These are phyloP conservation scores for Candida hungchunana DNA, from an alignment of 805 yeast genomes.

Conservation along the genomic window DNA sequence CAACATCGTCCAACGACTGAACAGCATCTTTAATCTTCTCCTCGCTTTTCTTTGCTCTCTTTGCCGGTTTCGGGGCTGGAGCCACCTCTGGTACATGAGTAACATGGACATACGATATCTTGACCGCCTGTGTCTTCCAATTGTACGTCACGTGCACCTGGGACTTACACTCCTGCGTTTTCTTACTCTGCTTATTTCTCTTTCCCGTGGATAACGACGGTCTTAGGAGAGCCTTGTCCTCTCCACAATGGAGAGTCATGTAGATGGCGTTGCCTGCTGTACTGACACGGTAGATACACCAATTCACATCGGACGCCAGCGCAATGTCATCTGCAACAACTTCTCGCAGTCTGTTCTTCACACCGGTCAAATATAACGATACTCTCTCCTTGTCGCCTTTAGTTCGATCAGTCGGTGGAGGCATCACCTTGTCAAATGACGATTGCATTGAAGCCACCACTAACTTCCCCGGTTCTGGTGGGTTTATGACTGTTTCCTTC, in stretches of 20 bases:
- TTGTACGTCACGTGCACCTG: slow-evolving; percentile 8
- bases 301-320: too few relatives aligned
- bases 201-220: slow-evolving; percentile 8
- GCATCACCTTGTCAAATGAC: too few relatives aligned
- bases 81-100: slow-evolving; percentile 1
- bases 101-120: slow-evolving; percentile 4
- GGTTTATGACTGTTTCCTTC: too few relatives aligned
- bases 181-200: slow-evolving; percentile 6
- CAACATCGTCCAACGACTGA: neutral
- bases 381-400: too few relatives aligned
- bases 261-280: slow-evolving; percentile 3
- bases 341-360: too few relatives aligned
- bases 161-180: slow-evolving; percentile 9
- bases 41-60: neutral
- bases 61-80: neutral
- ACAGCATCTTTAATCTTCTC: neutral
- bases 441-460: too few relatives aligned
- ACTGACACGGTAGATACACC: slow-evolving; percentile 10
- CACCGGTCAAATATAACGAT: too few relatives aligned
- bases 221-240: slow-evolving; percentile 5
- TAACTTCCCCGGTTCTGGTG: too few relatives aligned
- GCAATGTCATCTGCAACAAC: too few relatives aligned
- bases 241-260: slow-evolving; percentile 11
- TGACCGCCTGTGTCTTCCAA: slow-evolving; percentile 4
- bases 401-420: too few relatives aligned